Base-by-base conservation (phyloP, 768 basidiomycete species). In the Rhodotorula diobovata region DNA sequence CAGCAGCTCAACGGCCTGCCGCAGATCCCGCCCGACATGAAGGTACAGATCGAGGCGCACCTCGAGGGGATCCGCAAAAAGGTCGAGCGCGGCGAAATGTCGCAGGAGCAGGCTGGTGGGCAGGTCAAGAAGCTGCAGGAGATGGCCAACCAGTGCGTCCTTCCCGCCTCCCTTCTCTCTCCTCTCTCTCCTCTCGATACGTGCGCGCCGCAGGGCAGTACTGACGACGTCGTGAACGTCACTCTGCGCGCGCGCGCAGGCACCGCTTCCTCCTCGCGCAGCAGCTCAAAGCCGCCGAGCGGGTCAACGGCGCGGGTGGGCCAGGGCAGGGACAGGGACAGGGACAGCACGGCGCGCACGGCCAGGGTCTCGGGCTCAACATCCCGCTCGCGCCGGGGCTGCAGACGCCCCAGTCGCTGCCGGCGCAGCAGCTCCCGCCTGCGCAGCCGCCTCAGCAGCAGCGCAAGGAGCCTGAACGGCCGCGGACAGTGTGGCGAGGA, bases 51-150 rank as follows among this genome's bases (percentile, higher is more conserved):
- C 43, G 63, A 75, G 61, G 41, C 20, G 1, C 66, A 66, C n/a
- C 55, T 68, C 46, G 63, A 30, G 14, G 10, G 11, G 55, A 68
- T 75, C 43, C 20, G 55, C 37, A 30, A 37, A 21, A 68, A 61
- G 66, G 60, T 66, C 8, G 57, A 39, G 32, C n/a, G 23, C 2
- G 67, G 70, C 5, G 18, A 53, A 28, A 32, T 71, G 39, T 35
- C 60, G 4, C 54, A 68, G 59, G 70, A 71, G 34, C 63, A 71
- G 57, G 70, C 67, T 10, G 20, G 56, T 34, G 18, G 7, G 23
- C 70, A 75, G 55, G 48, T 71, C 34, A 45, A 30, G 50, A 32
- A 48, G 41, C 48, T 75, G 35, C 69, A 75, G 34, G 73, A 72
- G 46, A 28, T 66, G 34, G 66, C 71, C 35, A 68, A 72, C 51